phyloP scores from a whole-genome alignment of 2,329 filamentous ascomycete genomes.

The Fusarium pseudograminearum region DNA sequence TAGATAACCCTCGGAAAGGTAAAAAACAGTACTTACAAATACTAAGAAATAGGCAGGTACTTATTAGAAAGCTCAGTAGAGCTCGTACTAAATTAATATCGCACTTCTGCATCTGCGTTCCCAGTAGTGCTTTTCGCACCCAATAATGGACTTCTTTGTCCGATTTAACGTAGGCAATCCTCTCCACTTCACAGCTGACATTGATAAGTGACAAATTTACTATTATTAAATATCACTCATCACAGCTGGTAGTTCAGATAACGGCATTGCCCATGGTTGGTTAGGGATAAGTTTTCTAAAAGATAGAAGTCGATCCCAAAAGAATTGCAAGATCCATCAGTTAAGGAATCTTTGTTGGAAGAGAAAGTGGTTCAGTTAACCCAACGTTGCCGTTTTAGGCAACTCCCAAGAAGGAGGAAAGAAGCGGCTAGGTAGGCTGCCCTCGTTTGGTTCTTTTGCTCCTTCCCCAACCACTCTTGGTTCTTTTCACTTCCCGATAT shows the following conservation, averaged over 20 bases:
- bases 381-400: constrained; percentile 34
- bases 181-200: constrained; percentile 37
- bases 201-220: constrained; percentile 13
- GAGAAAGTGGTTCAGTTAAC: constrained; percentile 14
- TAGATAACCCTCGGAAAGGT: not conserved
- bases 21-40: not conserved
- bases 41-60: not conserved
- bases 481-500: not conserved
- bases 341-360: not conserved
- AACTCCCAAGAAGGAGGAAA: constrained; percentile 29
- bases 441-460: not conserved
- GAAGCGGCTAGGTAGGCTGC: constrained; percentile 14
- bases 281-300: not conserved
- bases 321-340: not conserved
- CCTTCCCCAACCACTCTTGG: not conserved
- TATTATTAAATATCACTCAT: constrained; percentile 26
- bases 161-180: constrained; percentile 15
- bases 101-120: constrained; percentile 11
- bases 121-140: constrained; percentile 31
- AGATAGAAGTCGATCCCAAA: not conserved
- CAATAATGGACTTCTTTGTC: constrained; percentile 2
- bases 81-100: constrained; percentile 14
- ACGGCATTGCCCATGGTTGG: not conserved
- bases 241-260: constrained; percentile 19
- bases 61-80: constrained; percentile 13